Conservation (phyloP, 2,329 filamentous ascomycete species). For the Diaporthe citriasiana region DNA sequence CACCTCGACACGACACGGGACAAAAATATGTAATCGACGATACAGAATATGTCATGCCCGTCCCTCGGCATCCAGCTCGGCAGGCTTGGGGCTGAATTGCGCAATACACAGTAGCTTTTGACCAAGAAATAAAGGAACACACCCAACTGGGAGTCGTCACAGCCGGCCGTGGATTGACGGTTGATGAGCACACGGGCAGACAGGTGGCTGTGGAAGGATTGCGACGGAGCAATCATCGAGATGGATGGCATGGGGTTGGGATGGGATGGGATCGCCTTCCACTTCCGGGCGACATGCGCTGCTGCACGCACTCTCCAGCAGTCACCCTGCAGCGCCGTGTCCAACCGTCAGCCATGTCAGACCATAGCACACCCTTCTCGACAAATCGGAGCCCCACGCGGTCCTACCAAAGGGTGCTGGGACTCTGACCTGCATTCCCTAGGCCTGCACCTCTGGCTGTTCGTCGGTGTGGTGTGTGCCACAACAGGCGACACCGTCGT, state of each 20-base stretch:
- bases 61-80: neutral
- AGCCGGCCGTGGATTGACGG: neutral
- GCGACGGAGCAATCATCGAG: slow-evolving; percentile 21
- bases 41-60: neutral
- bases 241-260: slow-evolving; percentile 8
- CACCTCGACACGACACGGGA: neutral
- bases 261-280: slow-evolving; percentile 21
- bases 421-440: slow-evolving; percentile 28
- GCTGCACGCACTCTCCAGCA: slow-evolving; percentile 34
- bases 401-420: slow-evolving; percentile 11
- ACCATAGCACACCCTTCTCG: slow-evolving; percentile 13
- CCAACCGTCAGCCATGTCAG: slow-evolving; percentile 36
- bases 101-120: neutral
- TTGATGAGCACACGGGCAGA: slow-evolving; percentile 16
- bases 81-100: neutral
- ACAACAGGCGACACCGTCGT: slow-evolving; percentile 28
- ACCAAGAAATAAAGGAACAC: neutral
- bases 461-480: slow-evolving; percentile 25
- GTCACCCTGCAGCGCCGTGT: slow-evolving; percentile 35
- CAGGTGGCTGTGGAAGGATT: slow-evolving; percentile 29
- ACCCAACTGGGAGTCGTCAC: neutral
- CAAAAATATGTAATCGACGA: neutral
- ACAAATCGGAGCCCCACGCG: slow-evolving; percentile 34
- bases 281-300: slow-evolving; percentile 24
- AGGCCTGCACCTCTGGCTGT: slow-evolving; percentile 16